phyloP scores from a whole-genome alignment of 176 grass and related monocot genomes.

The Tuctoria greenei region DNA sequence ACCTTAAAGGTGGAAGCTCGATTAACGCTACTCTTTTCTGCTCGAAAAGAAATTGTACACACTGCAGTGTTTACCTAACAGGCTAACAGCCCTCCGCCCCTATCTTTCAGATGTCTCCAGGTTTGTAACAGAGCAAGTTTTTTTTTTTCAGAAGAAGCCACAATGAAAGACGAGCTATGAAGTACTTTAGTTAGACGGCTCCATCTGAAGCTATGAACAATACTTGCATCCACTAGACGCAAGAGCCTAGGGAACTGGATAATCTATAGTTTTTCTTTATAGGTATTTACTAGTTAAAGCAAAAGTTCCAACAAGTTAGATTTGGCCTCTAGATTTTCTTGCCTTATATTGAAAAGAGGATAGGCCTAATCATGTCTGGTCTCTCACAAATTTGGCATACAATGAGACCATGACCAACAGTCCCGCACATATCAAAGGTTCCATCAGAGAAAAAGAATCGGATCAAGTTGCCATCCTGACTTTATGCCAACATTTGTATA shows the following conservation, averaged over 20 bases:
- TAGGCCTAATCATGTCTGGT: conserved; percentile 37
- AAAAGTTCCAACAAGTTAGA: conserved; percentile 40
- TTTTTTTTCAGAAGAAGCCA: too few relatives aligned
- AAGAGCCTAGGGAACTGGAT: neutral
- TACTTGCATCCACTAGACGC: conserved; percentile 2
- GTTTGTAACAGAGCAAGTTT: too few relatives aligned
- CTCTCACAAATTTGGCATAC: conserved; percentile 40
- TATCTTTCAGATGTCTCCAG: neutral
- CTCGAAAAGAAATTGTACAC: too few relatives aligned
- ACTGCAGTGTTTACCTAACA: neutral
- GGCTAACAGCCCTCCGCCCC: neutral
- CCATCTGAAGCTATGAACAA: neutral
- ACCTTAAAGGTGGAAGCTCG: too few relatives aligned
- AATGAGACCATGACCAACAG: conserved; percentile 22
- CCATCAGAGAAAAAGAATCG: conserved; percentile 29
- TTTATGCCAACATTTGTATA: conserved; percentile 48
- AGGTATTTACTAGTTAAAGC: conserved; percentile 27
- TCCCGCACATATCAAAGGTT: conserved; percentile 21
- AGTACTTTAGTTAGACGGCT: neutral
- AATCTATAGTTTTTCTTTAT: conserved; percentile 32
- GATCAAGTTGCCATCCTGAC: conserved; percentile 39
- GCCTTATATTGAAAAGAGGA: conserved; percentile 41
- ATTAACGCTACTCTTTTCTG: too few relatives aligned
- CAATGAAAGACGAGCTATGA: neutral
- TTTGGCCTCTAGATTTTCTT: conserved; percentile 38